Percentiles rank a stretch among this genome's conserved stretches.
Conservation (phyloP, 2,329 filamentous ascomycete genomes). For the Coniochaeta ligniaria region DNA sequence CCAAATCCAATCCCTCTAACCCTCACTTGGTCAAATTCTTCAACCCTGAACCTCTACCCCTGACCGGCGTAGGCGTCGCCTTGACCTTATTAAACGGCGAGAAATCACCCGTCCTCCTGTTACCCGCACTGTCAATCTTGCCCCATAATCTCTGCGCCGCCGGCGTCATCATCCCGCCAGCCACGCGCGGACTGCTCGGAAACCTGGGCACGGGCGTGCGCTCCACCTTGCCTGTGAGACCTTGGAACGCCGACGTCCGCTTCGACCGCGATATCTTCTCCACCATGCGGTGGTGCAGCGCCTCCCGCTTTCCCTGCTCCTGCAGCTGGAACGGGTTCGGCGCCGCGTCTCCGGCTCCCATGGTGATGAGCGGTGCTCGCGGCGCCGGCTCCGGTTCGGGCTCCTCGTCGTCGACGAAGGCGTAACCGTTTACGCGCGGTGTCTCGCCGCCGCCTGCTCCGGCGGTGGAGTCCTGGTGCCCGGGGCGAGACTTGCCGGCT, state of each 20-base stretch:
- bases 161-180: slow-evolving; percentile 55
- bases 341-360: slow-evolving; percentile 53
- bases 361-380: slow-evolving; percentile 39
- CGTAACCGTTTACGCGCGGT: slow-evolving; percentile 85
- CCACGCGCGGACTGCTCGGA: slow-evolving; percentile 55
- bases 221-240: slow-evolving; percentile 51
- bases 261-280: slow-evolving; percentile 72
- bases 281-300: slow-evolving; percentile 78
- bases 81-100: slow-evolving; percentile 29
- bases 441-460: slow-evolving; percentile 60
- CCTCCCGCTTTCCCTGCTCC: slow-evolving; percentile 69
- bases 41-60: slow-evolving; percentile 25
- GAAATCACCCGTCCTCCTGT: slow-evolving; percentile 17
- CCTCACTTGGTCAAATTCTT: slow-evolving; percentile 23
- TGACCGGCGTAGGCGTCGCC: slow-evolving; percentile 24
- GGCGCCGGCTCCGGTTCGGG: slow-evolving; percentile 34
- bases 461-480: slow-evolving; percentile 52
- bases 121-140: slow-evolving; percentile 42
- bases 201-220: slow-evolving; percentile 62
- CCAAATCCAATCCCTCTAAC: background rate
- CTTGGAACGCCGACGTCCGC: slow-evolving; percentile 50
- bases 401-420: slow-evolving; percentile 81
- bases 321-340: slow-evolving; percentile 76
- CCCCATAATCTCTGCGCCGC: slow-evolving; percentile 65
- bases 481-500: slow-evolving; percentile 58